These are phyloP conservation scores for Endogone sp. DNA, from an alignment of 192 early-diverging fungal genomes.

Conservation along the genomic window DNA sequence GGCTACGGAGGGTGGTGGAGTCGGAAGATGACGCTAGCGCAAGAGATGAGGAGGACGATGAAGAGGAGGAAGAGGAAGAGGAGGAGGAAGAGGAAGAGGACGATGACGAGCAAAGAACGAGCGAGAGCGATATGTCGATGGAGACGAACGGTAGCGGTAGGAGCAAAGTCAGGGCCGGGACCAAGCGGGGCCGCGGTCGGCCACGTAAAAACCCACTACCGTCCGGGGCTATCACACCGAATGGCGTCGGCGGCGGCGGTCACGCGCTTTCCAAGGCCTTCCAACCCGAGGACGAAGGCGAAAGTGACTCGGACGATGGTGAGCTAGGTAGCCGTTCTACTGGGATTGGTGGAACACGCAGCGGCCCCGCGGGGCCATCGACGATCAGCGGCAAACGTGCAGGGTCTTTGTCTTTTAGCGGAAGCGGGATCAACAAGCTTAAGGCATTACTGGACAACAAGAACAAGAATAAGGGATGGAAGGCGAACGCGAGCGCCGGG, in stretches of 20 bases:
- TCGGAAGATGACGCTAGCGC: constrained; percentile 18
- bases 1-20: constrained; percentile 16
- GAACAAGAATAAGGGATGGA: neutral
- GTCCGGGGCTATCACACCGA: no score
- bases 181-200: neutral
- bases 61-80: constrained; percentile 14
- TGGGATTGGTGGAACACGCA: no score
- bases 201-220: neutral
- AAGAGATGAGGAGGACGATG: constrained; percentile 12
- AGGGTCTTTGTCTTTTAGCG: no score
- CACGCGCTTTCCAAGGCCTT: no score
- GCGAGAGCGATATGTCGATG: constrained; percentile 3
- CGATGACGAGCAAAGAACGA: constrained; percentile 9
- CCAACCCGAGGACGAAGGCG: neutral
- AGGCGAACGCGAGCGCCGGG: no score
- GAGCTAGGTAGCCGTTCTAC: neutral
- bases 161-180: neutral
- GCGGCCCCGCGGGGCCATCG: no score
- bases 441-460: neutral
- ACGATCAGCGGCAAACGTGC: neutral
- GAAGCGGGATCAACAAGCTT: neutral
- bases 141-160: neutral
- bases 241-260: no score
- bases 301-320: neutral
- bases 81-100: constrained; percentile 3